phyloP scores from a whole-genome alignment of 2,329 filamentous ascomycete genomes.

The Colletotrichum gigasporum region DNA sequence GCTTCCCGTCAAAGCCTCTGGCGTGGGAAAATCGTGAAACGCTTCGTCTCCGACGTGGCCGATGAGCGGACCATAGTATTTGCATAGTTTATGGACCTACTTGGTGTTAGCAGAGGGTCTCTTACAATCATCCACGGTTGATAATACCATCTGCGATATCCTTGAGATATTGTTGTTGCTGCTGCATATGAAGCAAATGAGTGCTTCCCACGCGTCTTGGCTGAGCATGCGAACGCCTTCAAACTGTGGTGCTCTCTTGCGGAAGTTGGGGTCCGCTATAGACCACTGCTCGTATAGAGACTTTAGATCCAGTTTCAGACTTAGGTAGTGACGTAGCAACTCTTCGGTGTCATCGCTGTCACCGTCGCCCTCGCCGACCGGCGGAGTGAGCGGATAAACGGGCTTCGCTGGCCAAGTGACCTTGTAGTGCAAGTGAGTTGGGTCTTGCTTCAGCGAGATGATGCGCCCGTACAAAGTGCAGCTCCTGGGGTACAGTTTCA shows the following conservation, averaged over 20 bases:
- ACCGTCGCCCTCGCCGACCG: constrained; percentile 33
- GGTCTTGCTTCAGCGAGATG: constrained; percentile 85
- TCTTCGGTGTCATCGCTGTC: constrained; percentile 74
- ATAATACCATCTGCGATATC: constrained; percentile 88
- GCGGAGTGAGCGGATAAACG: constrained; percentile 27
- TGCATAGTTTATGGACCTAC: constrained; percentile 85
- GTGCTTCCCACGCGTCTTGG: constrained; percentile 95
- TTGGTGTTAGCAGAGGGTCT: neutral
- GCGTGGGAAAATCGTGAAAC: constrained; percentile 89
- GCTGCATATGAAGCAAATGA: constrained; percentile 96
- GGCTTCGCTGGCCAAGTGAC: constrained; percentile 65
- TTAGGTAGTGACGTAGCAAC: constrained; percentile 87
- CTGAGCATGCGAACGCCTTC: constrained; percentile 90
- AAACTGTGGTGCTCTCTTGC: constrained; percentile 85
- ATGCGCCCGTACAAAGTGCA: constrained; percentile 89
- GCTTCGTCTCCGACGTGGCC: constrained; percentile 73
- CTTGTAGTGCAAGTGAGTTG: constrained; percentile 81
- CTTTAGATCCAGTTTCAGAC: constrained; percentile 79
- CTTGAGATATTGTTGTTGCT: constrained; percentile 98
- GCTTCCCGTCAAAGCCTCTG: constrained; percentile 75
- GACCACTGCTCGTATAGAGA: constrained; percentile 90
- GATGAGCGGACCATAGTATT: constrained; percentile 83
- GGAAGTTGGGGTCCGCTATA: constrained; percentile 84
- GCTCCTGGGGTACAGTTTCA: constrained; percentile 58
- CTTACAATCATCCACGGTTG: neutral